These are phyloP conservation scores for Penicillium pulvis DNA, from an alignment of 495 filamentous ascomycete species.

Conservation along the genomic window DNA sequence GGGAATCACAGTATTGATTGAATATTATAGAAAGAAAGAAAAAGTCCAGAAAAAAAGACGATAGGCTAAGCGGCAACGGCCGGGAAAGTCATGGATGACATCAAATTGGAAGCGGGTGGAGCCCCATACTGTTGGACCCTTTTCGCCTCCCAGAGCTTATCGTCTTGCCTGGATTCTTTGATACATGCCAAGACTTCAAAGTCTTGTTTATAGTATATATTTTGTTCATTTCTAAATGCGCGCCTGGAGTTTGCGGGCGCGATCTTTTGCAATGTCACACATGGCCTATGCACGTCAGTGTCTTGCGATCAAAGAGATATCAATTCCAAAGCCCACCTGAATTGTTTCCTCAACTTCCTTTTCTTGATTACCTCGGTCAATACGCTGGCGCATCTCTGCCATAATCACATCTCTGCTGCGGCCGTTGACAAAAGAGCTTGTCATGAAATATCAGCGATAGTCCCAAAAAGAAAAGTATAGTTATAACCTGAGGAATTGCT, in stretches of 20 bases:
- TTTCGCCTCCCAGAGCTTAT: conserved; percentile 7
- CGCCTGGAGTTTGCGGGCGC: conserved; percentile 53
- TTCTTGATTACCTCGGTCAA: conserved; percentile 65
- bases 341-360: conserved; percentile 75
- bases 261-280: conserved; percentile 71
- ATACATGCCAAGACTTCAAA: neutral
- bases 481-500: neutral
- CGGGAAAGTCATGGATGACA: conserved; percentile 31
- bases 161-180: neutral
- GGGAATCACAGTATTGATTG: conserved; percentile 5
- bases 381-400: conserved; percentile 80
- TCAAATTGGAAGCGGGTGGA: conserved; percentile 30
- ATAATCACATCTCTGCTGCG: conserved; percentile 72
- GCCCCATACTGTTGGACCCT: conserved; percentile 16
- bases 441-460: conserved; percentile 14
- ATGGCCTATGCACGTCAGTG: conserved; percentile 53
- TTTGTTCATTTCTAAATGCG: conserved; percentile 18
- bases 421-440: conserved; percentile 85
- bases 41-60: conserved; percentile 14
- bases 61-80: conserved; percentile 28
- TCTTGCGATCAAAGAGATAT: neutral
- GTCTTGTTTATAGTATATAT: neutral
- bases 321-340: conserved; percentile 54
- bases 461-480: conserved; percentile 10
- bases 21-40: conserved; percentile 9